Conservation (phyloP, 2,329 filamentous ascomycete species). For the Scytalidium sp. region DNA sequence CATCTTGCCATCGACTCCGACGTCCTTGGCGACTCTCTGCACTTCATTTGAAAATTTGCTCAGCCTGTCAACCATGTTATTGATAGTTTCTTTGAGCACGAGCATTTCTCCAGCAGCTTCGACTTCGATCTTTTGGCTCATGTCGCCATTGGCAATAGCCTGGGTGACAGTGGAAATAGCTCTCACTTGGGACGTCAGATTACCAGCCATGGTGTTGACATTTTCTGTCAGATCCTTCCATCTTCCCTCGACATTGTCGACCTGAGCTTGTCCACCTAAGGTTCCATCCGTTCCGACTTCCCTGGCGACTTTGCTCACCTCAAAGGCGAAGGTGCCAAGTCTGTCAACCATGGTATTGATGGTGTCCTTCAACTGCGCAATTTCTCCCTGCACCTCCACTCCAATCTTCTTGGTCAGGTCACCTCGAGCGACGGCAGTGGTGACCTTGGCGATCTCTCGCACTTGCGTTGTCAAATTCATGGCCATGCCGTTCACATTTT, state of each 20-base stretch:
- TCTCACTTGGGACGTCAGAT: conserved; percentile 71
- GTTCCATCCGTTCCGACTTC: conserved; percentile 97
- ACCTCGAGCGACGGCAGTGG: conserved; percentile 89
- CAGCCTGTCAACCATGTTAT: conserved; percentile 95
- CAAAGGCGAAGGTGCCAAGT: conserved; percentile 90
- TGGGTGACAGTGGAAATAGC: conserved; percentile 93
- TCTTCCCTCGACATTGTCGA: conserved; percentile 94
- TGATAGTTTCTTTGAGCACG: conserved; percentile 92
- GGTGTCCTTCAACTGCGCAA: conserved; percentile 90
- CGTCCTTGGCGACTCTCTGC: conserved; percentile 92
- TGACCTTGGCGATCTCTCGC: conserved; percentile 94
- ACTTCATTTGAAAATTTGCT: conserved; percentile 97
- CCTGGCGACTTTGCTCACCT: conserved; percentile 91
- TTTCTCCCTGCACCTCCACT: conserved; percentile 90
- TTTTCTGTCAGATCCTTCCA: conserved; percentile 97
- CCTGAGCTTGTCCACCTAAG: conserved; percentile 87
- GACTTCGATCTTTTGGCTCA: conserved; percentile 94
- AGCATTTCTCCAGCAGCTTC: conserved; percentile 94
- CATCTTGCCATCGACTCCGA: conserved; percentile 98
- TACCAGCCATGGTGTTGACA: conserved; percentile 73
- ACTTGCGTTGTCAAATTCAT: conserved; percentile 98
- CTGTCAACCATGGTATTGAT: conserved; percentile 99
- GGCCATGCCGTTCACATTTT: conserved; percentile 97
- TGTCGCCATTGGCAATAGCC: conserved; percentile 91
- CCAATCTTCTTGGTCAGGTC: conserved; percentile 96